phyloP scores from a whole-genome alignment of 1,284 basidiomycete species.

The Cutaneotrichosporon sp. region DNA sequence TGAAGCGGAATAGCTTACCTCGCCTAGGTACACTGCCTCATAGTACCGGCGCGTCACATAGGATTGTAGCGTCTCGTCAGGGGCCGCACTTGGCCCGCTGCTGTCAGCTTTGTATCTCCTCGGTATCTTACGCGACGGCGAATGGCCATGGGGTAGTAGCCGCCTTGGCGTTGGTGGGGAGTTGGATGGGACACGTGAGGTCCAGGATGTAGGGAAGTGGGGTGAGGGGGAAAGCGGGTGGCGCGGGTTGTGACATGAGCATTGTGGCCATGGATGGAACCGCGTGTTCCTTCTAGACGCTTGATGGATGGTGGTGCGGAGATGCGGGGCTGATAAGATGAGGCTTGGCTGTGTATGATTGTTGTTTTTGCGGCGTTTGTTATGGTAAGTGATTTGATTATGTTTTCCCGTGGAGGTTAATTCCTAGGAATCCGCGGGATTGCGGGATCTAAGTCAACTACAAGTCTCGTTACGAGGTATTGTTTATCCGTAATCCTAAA shows the following conservation, averaged over 20 bases:
- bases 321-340: constrained; percentile 1
- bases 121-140: constrained; percentile 30
- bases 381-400: neutral
- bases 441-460: neutral
- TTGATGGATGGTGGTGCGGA: neutral
- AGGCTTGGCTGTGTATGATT: neutral
- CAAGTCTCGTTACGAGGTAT: neutral
- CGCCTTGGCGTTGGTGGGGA: neutral
- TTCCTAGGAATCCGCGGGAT: neutral
- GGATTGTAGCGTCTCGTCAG: constrained; percentile 19
- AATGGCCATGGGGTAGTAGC: constrained; percentile 32
- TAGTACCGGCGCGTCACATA: constrained; percentile 37
- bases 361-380: neutral
- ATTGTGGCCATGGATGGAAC: neutral
- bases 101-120: constrained; percentile 11
- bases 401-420: neutral
- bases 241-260: constrained; percentile 1
- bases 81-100: constrained; percentile 29
- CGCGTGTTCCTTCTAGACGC: neutral
- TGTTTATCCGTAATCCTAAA: neutral
- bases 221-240: neutral
- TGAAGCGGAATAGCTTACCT: constrained; percentile 25
- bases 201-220: constrained; percentile 37
- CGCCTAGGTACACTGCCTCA: constrained; percentile 43
- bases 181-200: constrained; percentile 31